phyloP scores from a whole-genome alignment of 306 rosid genomes.

The Prinsepia uniflora region DNA sequence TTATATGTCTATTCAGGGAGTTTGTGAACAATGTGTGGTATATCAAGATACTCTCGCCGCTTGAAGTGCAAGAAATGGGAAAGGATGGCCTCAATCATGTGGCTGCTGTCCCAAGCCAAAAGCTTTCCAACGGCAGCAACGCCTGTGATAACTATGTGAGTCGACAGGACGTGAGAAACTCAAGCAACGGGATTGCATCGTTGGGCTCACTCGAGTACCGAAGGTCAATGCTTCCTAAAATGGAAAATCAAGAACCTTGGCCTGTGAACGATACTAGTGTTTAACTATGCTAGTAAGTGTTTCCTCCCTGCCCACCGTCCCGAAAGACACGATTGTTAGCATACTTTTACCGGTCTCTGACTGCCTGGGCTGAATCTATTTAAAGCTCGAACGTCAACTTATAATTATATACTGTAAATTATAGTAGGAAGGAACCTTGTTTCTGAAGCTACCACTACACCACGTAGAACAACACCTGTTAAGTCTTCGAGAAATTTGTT shows the following conservation, averaged over 20 bases:
- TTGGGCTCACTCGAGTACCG: constrained; percentile 55
- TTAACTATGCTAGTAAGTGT: constrained; percentile 26
- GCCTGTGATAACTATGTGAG: constrained; percentile 43
- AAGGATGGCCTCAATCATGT: constrained; percentile 39
- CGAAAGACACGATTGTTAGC: constrained; percentile 22
- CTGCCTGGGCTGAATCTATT: constrained; percentile 31
- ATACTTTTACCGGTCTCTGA: constrained; percentile 36
- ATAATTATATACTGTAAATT: constrained; percentile 54
- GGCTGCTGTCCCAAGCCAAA: constrained; percentile 36
- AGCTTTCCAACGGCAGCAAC: constrained; percentile 32
- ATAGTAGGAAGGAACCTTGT: constrained; percentile 38
- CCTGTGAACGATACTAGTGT: constrained; percentile 21
- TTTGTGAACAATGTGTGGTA: constrained; percentile 68
- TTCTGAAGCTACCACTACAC: constrained; percentile 26
- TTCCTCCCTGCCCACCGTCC: not conserved
- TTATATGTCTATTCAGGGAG: constrained; percentile 42
- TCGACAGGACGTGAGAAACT: constrained; percentile 47
- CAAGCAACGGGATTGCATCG: constrained; percentile 49
- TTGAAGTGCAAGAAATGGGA: constrained; percentile 67
- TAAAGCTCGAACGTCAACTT: constrained; percentile 37
- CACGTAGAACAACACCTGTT: constrained; percentile 24
- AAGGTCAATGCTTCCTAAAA: constrained; percentile 21
- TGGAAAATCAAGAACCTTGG: constrained; percentile 9
- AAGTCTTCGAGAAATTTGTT: constrained; percentile 24
- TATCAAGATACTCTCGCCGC: constrained; percentile 65